Base-by-base conservation (phyloP, 768 basidiomycete species). In the Chalciporus sphaerocephalus region DNA sequence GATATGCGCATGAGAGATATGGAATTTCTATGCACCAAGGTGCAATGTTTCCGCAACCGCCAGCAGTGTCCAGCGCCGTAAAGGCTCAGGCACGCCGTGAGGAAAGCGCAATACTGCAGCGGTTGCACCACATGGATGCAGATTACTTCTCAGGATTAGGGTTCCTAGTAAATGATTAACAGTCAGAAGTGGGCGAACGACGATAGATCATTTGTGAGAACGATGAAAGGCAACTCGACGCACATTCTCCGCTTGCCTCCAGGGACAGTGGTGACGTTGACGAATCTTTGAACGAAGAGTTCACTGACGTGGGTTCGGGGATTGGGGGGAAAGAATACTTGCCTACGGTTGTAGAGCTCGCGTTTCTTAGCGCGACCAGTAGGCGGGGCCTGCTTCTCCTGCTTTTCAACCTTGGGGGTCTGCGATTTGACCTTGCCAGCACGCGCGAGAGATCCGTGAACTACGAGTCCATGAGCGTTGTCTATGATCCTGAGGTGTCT, bases 401-500 rank as follows among this genome's bases (percentile, higher is more conserved):
- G 90, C 69, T 84, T 82, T 64, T 96, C 94, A 66, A 96, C 94
- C 74, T 97, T 97, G 61, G 94, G 94, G 59, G 87, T 90, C 74
- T 95, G 91, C 56, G 87, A 90, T 76, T 93, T 96, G 79, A 96
- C 95, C 81, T 97, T 96, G 72, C 94, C 94, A 63, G 93, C 92
- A 78, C 93, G 92, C 75, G 92, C 92, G 74, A 96, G 92, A 69
- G 92, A 96, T 69, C 93, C 92, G 85, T 96, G 92, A 75, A 95
- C 93, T 92, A 16, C n/a, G 7, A 32, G 6, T 4, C 5, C 5
- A 6, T 32, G 1, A 32, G 30, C 15, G n/a, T 32, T 7, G 15
- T 32, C 30, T 32, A 5, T 15, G 4, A 32, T 32, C n/a, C n/a
- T n/a, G n/a, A n/a, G n/a, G n/a, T 15, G 30, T 32, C 2, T 32